Percentiles rank a stretch among this genome's conserved stretches.
phyloP scores from a whole-genome alignment of 345 rosid species.

The Pugionium cornutum region DNA sequence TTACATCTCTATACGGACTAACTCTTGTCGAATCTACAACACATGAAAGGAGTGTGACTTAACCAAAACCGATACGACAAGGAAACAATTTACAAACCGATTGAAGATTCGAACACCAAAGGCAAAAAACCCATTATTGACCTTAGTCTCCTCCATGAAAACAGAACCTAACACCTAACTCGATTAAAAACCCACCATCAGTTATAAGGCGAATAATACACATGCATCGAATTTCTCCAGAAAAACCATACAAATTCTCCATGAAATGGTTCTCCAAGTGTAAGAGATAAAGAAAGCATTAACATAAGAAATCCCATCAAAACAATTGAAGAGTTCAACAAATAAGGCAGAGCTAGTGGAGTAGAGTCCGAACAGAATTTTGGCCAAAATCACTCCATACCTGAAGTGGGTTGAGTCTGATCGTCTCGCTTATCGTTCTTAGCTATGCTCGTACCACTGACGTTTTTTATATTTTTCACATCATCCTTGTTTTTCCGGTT shows the following conservation, averaged over 20 bases:
- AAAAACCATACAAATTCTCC: not conserved
- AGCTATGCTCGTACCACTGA: constrained; percentile 14
- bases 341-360: not conserved
- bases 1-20: constrained; percentile 44
- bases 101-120: constrained; percentile 12
- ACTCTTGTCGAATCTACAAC: constrained; percentile 51
- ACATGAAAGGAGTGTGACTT: constrained; percentile 19
- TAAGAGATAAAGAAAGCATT: constrained; percentile 13
- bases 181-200: constrained; percentile 15
- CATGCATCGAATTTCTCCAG: constrained; percentile 32
- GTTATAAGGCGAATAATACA: constrained; percentile 14
- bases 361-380: too few relatives aligned
- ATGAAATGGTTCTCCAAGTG: constrained; percentile 2
- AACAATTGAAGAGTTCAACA: not conserved
- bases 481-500: constrained; percentile 24
- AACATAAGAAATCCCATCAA: not conserved
- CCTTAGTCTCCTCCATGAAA: constrained; percentile 25
- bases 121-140: not conserved
- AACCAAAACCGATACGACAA: constrained; percentile 19
- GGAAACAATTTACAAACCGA: not conserved
- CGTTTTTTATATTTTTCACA: constrained; percentile 10
- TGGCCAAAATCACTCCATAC: constrained; percentile 33
- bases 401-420: constrained; percentile 47
- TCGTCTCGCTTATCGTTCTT: constrained; percentile 41
- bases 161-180: constrained; percentile 24